Conservation (phyloP, 345 rosid genomes). For the Acer campestre region DNA sequence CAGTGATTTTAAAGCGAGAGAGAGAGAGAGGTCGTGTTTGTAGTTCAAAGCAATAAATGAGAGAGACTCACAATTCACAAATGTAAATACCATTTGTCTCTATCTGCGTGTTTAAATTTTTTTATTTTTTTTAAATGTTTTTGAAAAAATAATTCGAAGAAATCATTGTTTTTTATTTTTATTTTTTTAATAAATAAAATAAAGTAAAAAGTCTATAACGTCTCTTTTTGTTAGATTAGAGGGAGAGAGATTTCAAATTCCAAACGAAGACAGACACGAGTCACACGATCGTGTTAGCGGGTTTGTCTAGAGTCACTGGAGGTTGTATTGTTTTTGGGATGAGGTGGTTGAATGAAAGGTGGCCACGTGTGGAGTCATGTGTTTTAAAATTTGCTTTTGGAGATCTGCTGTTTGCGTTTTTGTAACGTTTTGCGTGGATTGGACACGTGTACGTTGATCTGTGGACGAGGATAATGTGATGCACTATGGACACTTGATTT, state of each 20-base stretch:
- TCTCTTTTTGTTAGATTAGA: slow-evolving; percentile 46
- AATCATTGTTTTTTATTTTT: background rate
- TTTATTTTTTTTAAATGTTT: slow-evolving; percentile 1
- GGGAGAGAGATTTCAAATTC: slow-evolving; percentile 68
- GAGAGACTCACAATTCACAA: background rate
- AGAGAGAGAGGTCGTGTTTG: slow-evolving; percentile 13
- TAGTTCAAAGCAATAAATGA: slow-evolving; percentile 54
- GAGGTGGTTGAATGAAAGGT: background rate
- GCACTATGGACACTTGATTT: background rate
- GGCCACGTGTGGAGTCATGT: slow-evolving; percentile 22
- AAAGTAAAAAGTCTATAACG: slow-evolving; percentile 41
- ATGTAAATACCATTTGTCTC: background rate
- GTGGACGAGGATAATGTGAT: background rate
- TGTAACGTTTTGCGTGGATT: background rate
- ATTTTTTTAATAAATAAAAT: slow-evolving; percentile 11
- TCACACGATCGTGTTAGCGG: background rate
- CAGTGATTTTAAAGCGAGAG: slow-evolving; percentile 12
- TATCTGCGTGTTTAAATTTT: background rate
- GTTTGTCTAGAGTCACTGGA: background rate
- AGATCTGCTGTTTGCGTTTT: background rate
- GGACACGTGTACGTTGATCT: background rate
- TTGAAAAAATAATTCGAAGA: slow-evolving; percentile 14
- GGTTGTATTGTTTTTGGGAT: background rate
- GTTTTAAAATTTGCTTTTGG: background rate
- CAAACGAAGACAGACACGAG: slow-evolving; percentile 26